These are phyloP conservation scores for Fusarium temperatum DNA, from an alignment of 2,329 filamentous ascomycete species.

Conservation along the genomic window DNA sequence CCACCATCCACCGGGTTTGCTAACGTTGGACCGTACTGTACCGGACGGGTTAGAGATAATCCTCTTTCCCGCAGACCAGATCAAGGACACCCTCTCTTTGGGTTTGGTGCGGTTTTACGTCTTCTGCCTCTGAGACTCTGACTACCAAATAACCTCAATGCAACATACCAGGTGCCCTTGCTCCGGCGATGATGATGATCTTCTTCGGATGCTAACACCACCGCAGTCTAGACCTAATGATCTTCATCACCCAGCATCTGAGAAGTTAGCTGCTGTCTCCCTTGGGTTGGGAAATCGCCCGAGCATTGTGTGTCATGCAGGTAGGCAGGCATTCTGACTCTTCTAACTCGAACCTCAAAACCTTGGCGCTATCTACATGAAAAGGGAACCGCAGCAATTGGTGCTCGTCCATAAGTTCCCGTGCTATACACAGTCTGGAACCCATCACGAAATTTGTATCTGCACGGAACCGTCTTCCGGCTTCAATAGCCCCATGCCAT, in stretches of 20 bases:
- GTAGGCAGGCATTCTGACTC: conserved; percentile 17
- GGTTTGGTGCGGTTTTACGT: neutral
- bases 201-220: conserved; percentile 3
- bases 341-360: conserved; percentile 25
- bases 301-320: conserved; percentile 27
- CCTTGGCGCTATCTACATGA: conserved; percentile 16
- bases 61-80: neutral
- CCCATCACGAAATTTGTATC: conserved; percentile 7
- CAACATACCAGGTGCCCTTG: conserved; percentile 1
- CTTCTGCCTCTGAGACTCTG: neutral
- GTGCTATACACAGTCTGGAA: conserved; percentile 18
- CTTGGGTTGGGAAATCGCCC: conserved; percentile 24
- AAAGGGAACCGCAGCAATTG: neutral
- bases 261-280: conserved; percentile 1
- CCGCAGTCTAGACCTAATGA: conserved; percentile 31
- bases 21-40: neutral
- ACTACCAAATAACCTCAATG: conserved; percentile 30
- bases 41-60: conserved; percentile 3
- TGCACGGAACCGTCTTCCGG: conserved; percentile 9
- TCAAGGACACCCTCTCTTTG: conserved; percentile 25
- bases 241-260: conserved; percentile 24
- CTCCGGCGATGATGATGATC: conserved; percentile 16
- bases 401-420: conserved; percentile 8
- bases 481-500: neutral
- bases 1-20: neutral